A percentile compares a stretch with the other conserved stretches of the same genome.
These are phyloP conservation scores for Yarrowia sp. DNA, from an alignment of 805 yeast genomes.

Conservation along the genomic window DNA sequence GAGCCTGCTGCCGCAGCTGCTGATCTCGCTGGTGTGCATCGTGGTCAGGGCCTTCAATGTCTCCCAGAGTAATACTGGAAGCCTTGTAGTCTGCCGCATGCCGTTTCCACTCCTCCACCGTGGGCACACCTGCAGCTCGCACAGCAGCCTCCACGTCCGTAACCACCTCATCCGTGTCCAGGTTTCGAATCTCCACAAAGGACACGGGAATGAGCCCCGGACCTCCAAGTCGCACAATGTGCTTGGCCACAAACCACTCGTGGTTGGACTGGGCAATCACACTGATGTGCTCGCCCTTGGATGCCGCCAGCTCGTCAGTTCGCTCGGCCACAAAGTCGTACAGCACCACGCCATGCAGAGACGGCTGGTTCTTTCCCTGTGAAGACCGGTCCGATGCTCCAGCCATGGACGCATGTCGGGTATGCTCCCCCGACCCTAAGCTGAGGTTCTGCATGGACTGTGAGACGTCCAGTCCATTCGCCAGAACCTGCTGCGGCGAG, in stretches of 20 bases:
- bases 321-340: constrained; percentile 83
- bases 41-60: constrained; percentile 44
- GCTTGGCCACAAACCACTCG: constrained; percentile 98
- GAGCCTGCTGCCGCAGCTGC: constrained; percentile 5
- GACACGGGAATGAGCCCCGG: constrained; percentile 95
- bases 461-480: constrained; percentile 18
- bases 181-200: constrained; percentile 81
- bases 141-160: constrained; percentile 60
- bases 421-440: background rate
- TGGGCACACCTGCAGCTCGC: constrained; percentile 69
- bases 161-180: constrained; percentile 60
- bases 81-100: constrained; percentile 91
- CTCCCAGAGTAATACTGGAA: constrained; percentile 66
- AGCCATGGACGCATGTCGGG: constrained; percentile 13
- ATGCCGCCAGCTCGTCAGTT: constrained; percentile 79
- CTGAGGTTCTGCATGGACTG: constrained; percentile 17
- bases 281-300: constrained; percentile 83
- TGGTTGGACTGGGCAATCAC: constrained; percentile 94
- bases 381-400: constrained; percentile 11
- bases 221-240: constrained; percentile 91
- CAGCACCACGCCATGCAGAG: constrained; percentile 78
- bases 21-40: background rate
- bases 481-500: constrained; percentile 23
- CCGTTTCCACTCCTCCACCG: constrained; percentile 94
- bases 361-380: constrained; percentile 34